Evolutionary conservation across 371 early-diverging fungal species (phyloP), one percentile per base, ranked within the genome.

Genomic region (Phascolomyces articulosus): DNA sequence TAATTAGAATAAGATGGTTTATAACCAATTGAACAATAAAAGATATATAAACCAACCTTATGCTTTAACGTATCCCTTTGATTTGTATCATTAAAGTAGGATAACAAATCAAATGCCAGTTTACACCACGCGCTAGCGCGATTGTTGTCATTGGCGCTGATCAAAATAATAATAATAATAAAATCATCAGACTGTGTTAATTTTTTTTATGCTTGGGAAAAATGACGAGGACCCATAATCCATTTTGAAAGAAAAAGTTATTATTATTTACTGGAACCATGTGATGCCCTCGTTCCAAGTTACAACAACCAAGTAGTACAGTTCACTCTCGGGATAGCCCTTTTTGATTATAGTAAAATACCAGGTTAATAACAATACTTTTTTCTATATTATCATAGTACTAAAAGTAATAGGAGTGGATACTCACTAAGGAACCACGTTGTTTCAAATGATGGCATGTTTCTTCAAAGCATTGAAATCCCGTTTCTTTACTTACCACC

Each of bases 221-320:
- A n/a, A n/a, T n/a, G n/a, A n/a, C n/a, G n/a, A n/a, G n/a, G 16
- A 44, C 4, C 44, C 15, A n/a, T n/a, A 4, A 23, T 1, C 20
- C 51, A 20, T 24, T 47, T 9, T 9, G 47, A 51, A 51, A 51
- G 7, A 51, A 51, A 49, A 49, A 23, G 47, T 18, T 8, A 6
- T 20, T n/a, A n/a, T 4, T 47, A 24, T 34, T 61, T 55, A 66
- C 66, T 58, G 26, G 61, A 66, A 61, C 47, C 62, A 53, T 66
- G 61, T 55, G 49, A 66, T 48, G 23, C 61, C 66, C 54, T 66
- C 66, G 27, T 66, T 66, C 66, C 66, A 66, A 15, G 61, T 47
- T 24, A 60, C 48, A 20, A 61, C 66, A 20, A 60, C 55, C 28
- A 66, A 41, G 56, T 60, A 61, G 23, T 66, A 55, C 34, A 66